phyloP scores from a whole-genome alignment of 345 rosid genomes.

The Syzygium grande region DNA sequence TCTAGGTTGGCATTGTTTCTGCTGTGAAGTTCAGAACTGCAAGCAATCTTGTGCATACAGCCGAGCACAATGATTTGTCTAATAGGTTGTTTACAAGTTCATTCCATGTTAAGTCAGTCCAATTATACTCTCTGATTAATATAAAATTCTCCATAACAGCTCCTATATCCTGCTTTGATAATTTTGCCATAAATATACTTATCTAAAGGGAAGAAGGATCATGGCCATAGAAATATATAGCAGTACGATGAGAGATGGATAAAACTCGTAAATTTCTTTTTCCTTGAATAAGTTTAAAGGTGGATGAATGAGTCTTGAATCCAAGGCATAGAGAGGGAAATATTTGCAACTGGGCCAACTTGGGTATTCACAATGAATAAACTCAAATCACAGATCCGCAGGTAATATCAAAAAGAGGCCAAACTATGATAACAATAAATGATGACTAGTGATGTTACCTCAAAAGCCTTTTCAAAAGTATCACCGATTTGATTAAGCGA shows the following conservation, averaged over 20 bases:
- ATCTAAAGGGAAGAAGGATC: not conserved
- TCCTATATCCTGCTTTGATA: not conserved
- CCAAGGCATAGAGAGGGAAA: not conserved
- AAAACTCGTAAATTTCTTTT: not conserved
- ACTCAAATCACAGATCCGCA: not conserved
- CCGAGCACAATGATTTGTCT: not conserved
- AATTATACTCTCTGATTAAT: not conserved
- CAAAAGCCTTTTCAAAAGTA: slow-evolving; percentile 83
- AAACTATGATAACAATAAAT: not conserved
- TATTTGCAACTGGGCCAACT: not conserved
- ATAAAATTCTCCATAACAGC: not conserved
- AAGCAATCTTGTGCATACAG: not conserved
- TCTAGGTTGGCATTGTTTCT: not conserved
- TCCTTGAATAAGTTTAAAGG: not conserved
- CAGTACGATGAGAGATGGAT: not conserved
- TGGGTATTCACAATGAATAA: not conserved
- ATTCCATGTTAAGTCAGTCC: not conserved
- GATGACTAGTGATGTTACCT: slow-evolving; percentile 21
- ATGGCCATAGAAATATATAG: not conserved
- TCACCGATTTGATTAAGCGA: slow-evolving; percentile 87
- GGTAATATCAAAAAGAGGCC: not conserved
- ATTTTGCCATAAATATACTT: not conserved
- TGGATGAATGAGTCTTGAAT: not conserved
- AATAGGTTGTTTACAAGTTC: not conserved
- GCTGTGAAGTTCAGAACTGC: not conserved